Conservation (phyloP, 2,329 filamentous ascomycete species). For the Colletotrichum aenigma region DNA sequence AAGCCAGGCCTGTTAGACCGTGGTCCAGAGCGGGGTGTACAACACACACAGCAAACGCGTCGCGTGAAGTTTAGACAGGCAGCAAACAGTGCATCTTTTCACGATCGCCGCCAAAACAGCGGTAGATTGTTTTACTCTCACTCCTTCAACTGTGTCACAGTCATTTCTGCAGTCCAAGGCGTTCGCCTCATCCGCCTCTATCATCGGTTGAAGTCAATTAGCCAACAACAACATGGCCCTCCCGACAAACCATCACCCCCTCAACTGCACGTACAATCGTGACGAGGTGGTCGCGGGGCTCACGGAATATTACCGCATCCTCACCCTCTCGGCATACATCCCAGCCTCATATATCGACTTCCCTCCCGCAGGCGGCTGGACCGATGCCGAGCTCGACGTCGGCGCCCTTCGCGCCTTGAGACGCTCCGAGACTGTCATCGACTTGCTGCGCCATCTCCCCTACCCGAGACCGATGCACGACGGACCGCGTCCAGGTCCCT, state of each 20-base stretch:
- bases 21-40: background rate
- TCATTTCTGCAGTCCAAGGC: background rate
- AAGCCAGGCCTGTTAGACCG: background rate
- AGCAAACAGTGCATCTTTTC: background rate
- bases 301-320: background rate
- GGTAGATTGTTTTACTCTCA: background rate
- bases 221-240: background rate
- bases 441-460: conserved; percentile 15
- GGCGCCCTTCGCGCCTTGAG: conserved; percentile 12
- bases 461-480: conserved; percentile 16
- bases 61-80: background rate
- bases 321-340: conserved; percentile 5
- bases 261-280: conserved; percentile 13
- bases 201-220: background rate
- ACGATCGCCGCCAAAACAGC: background rate
- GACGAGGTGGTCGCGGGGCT: conserved; percentile 12
- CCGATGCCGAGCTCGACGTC: conserved; percentile 11
- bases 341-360: conserved; percentile 5
- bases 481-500: conserved; percentile 14
- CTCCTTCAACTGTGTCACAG: background rate
- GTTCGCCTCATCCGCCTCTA: background rate
- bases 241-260: background rate
- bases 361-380: conserved; percentile 10
- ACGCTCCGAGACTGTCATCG: conserved; percentile 13
- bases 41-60: conserved; percentile 6